Evolutionary conservation across 768 basidiomycete genomes (phyloP), one percentile per base, ranked within the genome.

Genomic region (Pulveroboletus sp.): DNA sequence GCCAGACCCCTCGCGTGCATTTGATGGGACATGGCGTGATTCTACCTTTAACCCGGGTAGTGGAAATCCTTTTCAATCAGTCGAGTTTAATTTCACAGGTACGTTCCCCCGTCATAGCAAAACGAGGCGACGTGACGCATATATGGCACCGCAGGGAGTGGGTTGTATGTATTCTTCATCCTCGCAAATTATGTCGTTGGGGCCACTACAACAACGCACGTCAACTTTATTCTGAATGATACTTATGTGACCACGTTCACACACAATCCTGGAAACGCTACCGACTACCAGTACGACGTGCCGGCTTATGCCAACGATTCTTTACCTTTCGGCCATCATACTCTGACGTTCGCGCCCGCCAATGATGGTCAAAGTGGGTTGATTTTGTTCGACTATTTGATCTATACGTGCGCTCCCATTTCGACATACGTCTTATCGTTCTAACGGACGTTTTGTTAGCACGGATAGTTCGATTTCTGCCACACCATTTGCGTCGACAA

Each of bases 11-110:
- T 12, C 47, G 1, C 13, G 3, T 16, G 53, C 40, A 2, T 51
- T 58, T 27, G 24, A 58, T 6, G 50, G 31, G 2, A 61, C 60
- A 35, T 61, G 60, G 60, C 60, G 61, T 14, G 59, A 55, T 7
- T 1, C 40, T 3, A 61, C 49, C 6, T 55, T 8, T 14, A 0
- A 2, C 35, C 26, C 30, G 2, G 27, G 27, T 29, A 4, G 2
- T 6, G 24, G 14, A 2, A 19, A 8, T 0, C 19, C 10, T 31
- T 11, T 23, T 10, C 53, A 26, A 31, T 17, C 10, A 3, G 29
- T 60, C 11, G 8, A 52, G 3, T 46, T 61, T 20, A 41, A 40
- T 7, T 61, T 55, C 7, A 47, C 32, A 26, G 60, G 60, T 46
- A 29, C 5, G 56, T 26, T 16, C 16, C 6, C 2, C 13, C 6